A percentile compares a stretch with the other conserved stretches of the same genome.
Conservation (phyloP, 2,329 filamentous ascomycete genomes). For the Alternaria triticimaculans region DNA sequence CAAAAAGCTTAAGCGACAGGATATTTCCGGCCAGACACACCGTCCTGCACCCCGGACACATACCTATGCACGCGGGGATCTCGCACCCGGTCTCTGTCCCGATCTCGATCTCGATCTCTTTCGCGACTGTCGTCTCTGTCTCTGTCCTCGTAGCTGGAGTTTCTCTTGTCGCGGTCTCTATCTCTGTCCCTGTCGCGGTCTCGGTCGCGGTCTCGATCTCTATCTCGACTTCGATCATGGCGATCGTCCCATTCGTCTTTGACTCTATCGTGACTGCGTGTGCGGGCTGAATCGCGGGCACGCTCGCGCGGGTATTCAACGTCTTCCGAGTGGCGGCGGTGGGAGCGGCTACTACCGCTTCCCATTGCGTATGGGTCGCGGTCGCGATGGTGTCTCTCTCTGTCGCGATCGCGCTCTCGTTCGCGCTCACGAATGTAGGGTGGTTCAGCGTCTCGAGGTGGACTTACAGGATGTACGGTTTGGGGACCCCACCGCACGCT, state of each 20-base stretch:
- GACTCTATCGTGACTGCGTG: constrained; percentile 37
- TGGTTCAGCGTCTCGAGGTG: constrained; percentile 30
- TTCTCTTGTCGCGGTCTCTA: constrained; percentile 1
- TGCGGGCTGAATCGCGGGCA: constrained; percentile 25
- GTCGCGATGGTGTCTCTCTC: constrained; percentile 20
- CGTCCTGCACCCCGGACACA: constrained; percentile 43
- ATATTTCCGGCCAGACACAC: constrained; percentile 44
- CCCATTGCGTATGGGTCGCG: constrained; percentile 17
- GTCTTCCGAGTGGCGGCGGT: constrained; percentile 33
- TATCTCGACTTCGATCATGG: constrained; percentile 8
- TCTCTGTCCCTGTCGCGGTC: constrained; percentile 6
- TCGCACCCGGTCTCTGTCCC: constrained; percentile 23
- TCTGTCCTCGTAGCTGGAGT: background rate
- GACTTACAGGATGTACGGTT: constrained; percentile 19
- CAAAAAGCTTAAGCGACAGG: constrained; percentile 22
- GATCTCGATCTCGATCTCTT: constrained; percentile 15
- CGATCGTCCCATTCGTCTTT: constrained; percentile 37
- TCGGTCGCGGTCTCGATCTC: constrained; percentile 6
- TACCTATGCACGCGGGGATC: constrained; percentile 41
- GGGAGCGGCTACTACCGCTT: constrained; percentile 17
- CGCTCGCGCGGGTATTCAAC: constrained; percentile 34
- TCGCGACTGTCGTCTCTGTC: constrained; percentile 21
- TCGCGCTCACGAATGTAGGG: constrained; percentile 27
- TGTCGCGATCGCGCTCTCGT: constrained; percentile 21
- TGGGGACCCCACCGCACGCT: constrained; percentile 33